Evolutionary conservation across 1,284 basidiomycete species (phyloP).

Genomic region (Ustilago crameri): DNA sequence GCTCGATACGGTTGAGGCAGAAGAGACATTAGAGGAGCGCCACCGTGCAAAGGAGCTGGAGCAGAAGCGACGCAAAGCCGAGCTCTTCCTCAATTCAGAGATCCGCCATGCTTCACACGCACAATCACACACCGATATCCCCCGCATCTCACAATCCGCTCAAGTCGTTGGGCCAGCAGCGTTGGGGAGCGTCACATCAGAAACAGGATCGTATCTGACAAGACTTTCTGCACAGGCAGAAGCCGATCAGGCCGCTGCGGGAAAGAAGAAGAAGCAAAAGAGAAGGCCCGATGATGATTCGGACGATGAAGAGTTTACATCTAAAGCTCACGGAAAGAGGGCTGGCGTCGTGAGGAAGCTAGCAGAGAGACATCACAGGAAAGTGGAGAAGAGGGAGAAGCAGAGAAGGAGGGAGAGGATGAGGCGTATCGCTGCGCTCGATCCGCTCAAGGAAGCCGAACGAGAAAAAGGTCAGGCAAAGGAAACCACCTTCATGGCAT

Average conservation of each 20-base stretch:
- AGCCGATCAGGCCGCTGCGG: slow-evolving; percentile 1
- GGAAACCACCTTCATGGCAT: slow-evolving; percentile 43
- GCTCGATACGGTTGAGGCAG: neutral
- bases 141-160: neutral
- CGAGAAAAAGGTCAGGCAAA: slow-evolving; percentile 28
- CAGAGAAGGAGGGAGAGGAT: slow-evolving; percentile 23
- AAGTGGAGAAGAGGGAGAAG: slow-evolving; percentile 26
- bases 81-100: slow-evolving; percentile 30
- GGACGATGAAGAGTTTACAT: slow-evolving; percentile 21
- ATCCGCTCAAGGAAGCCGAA: slow-evolving; percentile 35
- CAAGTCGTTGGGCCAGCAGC: neutral
- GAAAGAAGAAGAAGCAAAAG: slow-evolving; percentile 1
- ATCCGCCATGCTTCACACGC: slow-evolving; percentile 17
- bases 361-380: slow-evolving; percentile 30
- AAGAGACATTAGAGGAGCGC: slow-evolving; percentile 16
- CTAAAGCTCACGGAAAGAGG: neutral
- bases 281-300: neutral
- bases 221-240: slow-evolving; percentile 30
- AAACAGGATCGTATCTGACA: slow-evolving; percentile 31
- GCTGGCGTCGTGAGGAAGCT: slow-evolving; percentile 27
- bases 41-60: slow-evolving; percentile 9
- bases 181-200: slow-evolving; percentile 26
- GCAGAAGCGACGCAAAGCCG: slow-evolving; percentile 30
- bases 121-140: too few species aligned
- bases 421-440: slow-evolving; percentile 38